Conservation (phyloP, 805 yeast genomes). For the Alloascoidea africana region DNA sequence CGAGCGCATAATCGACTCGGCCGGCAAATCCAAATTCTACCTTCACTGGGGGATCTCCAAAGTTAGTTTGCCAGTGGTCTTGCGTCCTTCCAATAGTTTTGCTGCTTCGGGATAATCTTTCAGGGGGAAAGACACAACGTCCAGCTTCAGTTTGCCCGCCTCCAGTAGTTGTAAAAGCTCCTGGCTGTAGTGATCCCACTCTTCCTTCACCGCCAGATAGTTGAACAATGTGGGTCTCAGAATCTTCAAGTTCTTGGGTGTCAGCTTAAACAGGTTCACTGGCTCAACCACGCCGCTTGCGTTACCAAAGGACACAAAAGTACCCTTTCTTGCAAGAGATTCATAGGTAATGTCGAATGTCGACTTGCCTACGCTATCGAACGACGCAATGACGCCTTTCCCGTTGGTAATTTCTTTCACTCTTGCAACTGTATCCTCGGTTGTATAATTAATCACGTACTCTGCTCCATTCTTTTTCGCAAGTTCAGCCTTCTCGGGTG, state of each 20-base stretch:
- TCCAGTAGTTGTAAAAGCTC: conserved; percentile 23
- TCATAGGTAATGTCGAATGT: conserved; percentile 52
- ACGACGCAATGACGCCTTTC: conserved; percentile 52
- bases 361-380: conserved; percentile 68
- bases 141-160: conserved; percentile 24
- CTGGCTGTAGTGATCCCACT: conserved; percentile 32
- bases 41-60: conserved; percentile 4
- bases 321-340: conserved; percentile 53
- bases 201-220: conserved; percentile 33
- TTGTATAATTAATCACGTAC: conserved; percentile 36
- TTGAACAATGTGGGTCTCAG: conserved; percentile 37
- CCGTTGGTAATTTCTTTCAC: conserved; percentile 49
- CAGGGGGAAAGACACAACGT: conserved; percentile 17
- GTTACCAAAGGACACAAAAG: conserved; percentile 68
- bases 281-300: conserved; percentile 79
- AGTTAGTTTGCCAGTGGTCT: conserved; percentile 36
- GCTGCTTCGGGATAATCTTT: conserved; percentile 46
- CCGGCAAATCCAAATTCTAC: too few relatives aligned
- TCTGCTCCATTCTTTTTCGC: conserved; percentile 73
- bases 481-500: conserved; percentile 49
- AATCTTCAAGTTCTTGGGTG: conserved; percentile 51
- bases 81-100: conserved; percentile 41
- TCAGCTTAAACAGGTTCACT: conserved; percentile 29
- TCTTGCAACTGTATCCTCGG: conserved; percentile 33
- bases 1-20: too few relatives aligned